Conservation (phyloP, 2,329 filamentous ascomycete species). For the Helotiales sp. region DNA sequence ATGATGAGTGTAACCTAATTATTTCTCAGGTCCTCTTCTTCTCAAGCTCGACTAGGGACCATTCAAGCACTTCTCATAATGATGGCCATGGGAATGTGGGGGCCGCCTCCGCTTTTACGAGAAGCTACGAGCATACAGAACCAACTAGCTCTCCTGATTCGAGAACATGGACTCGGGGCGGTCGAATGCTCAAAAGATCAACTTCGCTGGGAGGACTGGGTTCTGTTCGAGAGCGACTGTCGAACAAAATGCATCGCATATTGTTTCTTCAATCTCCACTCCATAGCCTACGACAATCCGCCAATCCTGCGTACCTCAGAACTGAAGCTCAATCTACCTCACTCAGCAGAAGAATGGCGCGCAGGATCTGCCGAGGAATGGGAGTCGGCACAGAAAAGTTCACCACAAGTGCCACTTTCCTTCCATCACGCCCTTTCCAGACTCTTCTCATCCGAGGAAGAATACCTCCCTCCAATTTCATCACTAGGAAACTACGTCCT, state of each 20-base stretch:
- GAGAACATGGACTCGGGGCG: slow-evolving; percentile 61
- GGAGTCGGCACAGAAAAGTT: slow-evolving; percentile 55
- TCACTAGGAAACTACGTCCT: slow-evolving; percentile 72
- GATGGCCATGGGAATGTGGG: slow-evolving; percentile 65
- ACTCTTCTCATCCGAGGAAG: slow-evolving; percentile 7
- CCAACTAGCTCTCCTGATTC: slow-evolving; percentile 60
- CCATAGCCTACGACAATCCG: slow-evolving; percentile 64
- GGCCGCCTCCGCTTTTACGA: slow-evolving; percentile 63
- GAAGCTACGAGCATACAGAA: slow-evolving; percentile 64
- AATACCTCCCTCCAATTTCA: slow-evolving; percentile 49
- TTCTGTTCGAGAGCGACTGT: slow-evolving; percentile 59
- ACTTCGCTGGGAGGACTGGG: slow-evolving; percentile 60
- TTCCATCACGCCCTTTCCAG: slow-evolving; percentile 60
- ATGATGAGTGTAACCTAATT: background rate
- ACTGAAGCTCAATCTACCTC: slow-evolving; percentile 58
- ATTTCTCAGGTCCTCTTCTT: background rate
- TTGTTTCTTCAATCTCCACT: slow-evolving; percentile 67
- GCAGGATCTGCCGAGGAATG: slow-evolving; percentile 64
- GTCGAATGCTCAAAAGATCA: background rate
- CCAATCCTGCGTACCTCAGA: slow-evolving; percentile 62
- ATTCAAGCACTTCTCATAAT: slow-evolving; percentile 67
- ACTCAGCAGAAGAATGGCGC: slow-evolving; percentile 61
- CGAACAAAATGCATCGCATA: slow-evolving; percentile 65
- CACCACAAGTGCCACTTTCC: slow-evolving; percentile 55
- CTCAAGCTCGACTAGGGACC: slow-evolving; percentile 54